phyloP scores from a whole-genome alignment of 352 stramenopile species.

The Phytophthora nicotianae region DNA sequence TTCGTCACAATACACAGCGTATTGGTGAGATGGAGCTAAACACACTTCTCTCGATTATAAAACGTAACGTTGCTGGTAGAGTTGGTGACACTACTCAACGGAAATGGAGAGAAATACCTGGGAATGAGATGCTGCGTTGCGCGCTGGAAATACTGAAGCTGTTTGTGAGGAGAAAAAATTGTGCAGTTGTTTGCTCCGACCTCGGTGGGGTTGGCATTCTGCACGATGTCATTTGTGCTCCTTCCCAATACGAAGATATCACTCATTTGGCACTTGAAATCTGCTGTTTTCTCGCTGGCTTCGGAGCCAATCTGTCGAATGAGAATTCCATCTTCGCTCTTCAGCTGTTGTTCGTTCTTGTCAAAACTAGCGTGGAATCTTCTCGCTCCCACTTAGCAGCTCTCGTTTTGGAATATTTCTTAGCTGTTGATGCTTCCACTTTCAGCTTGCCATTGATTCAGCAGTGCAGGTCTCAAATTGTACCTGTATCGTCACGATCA shows the following conservation, averaged over 20 bases:
- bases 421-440: constrained; percentile 18
- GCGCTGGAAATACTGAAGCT: constrained; percentile 39
- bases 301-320: constrained; percentile 32
- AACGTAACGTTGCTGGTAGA: constrained; percentile 14
- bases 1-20: constrained; percentile 35
- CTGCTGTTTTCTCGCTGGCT: constrained; percentile 41
- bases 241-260: constrained; percentile 33
- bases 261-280: constrained; percentile 40
- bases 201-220: constrained; percentile 32
- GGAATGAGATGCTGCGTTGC: constrained; percentile 21
- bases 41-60: constrained; percentile 27
- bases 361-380: constrained; percentile 9
- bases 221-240: constrained; percentile 41
- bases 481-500: constrained; percentile 21
- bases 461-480: constrained; percentile 35
- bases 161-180: constrained; percentile 36
- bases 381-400: constrained; percentile 31
- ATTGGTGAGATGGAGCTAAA: constrained; percentile 31
- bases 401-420: constrained; percentile 45
- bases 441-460: constrained; percentile 39
- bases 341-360: constrained; percentile 39
- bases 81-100: constrained; percentile 10
- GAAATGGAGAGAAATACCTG: constrained; percentile 6
- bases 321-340: constrained; percentile 23
- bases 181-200: constrained; percentile 28